Conservation (phyloP, 176 grass and related monocot species). For the Oryza nivara region DNA sequence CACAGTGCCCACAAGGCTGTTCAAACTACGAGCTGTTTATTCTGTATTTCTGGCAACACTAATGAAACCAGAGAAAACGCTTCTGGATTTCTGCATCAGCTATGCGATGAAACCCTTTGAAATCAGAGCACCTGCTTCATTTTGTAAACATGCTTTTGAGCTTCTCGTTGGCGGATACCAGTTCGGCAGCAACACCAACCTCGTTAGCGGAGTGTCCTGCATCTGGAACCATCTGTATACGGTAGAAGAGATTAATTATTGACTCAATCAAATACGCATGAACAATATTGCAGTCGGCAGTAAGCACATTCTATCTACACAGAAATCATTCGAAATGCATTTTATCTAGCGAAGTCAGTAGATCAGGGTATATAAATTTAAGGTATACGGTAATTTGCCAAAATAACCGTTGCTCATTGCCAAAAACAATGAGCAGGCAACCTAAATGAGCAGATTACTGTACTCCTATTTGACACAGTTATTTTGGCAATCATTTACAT, state of each 20-base stretch:
- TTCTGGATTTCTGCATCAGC: not conserved
- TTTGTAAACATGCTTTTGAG: constrained; percentile 58
- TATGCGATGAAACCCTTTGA: not conserved
- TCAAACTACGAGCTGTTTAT: not conserved
- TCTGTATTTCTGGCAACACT: not conserved
- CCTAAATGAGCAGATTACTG: not conserved
- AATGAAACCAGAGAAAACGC: not conserved
- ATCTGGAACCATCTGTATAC: constrained; percentile 76
- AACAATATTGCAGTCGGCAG: not conserved
- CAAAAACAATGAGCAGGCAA: not conserved
- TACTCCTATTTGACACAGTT: not conserved
- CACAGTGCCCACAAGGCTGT: not conserved
- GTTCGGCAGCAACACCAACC: constrained; percentile 61
- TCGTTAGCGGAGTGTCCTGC: constrained; percentile 96
- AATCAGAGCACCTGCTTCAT: constrained; percentile 37
- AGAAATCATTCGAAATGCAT: not conserved
- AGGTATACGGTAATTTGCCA: no score
- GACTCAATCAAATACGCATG: not conserved
- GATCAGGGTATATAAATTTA: no score
- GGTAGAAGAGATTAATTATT: not conserved
- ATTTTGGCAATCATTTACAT: not conserved
- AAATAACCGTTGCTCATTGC: no score
- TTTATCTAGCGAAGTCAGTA: no score
- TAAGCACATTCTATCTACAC: no score
- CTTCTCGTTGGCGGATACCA: constrained; percentile 80